Evolutionary conservation across 108 stramenopile species (phyloP).

Genomic region (Cyclotella baltica): DNA sequence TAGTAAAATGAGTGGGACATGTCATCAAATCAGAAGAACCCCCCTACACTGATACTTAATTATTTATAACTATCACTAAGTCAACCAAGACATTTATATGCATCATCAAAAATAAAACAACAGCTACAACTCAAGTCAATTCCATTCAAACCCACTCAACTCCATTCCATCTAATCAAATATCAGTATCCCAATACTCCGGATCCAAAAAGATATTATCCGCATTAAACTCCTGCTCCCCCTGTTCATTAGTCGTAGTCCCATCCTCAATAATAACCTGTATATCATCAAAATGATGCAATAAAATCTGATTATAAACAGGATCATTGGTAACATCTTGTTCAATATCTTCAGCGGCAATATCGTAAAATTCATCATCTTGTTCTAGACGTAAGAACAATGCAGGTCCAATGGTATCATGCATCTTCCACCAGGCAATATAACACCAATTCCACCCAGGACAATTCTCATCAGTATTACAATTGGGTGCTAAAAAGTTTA

Average conservation of each 20-base stretch:
- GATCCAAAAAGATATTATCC: conserved; percentile 48
- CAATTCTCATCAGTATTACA: conserved; percentile 63
- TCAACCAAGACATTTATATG: no score
- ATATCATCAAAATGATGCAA: conserved; percentile 58
- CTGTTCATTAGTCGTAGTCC: conserved; percentile 25
- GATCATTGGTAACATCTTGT: conserved; percentile 26
- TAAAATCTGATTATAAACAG: conserved; percentile 45
- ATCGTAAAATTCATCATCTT: conserved; percentile 60
- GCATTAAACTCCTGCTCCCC: conserved; percentile 30
- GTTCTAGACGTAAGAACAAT: conserved; percentile 52
- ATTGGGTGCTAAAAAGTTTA: conserved; percentile 47
- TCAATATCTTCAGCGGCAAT: conserved; percentile 26
- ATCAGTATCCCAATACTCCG: conserved; percentile 48
- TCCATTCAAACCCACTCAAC: neutral
- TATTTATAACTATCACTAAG: no score
- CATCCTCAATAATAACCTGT: conserved; percentile 42
- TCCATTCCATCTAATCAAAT: neutral
- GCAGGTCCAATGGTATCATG: conserved; percentile 69
- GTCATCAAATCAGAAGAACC: no score
- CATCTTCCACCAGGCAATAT: conserved; percentile 68
- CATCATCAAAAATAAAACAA: no score
- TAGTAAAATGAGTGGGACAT: no score
- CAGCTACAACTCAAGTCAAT: no score
- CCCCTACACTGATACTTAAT: no score
- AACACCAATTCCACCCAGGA: conserved; percentile 56